Percentiles rank a stretch among this genome's conserved stretches.
Evolutionary conservation across 2,329 filamentous ascomycete species (phyloP).

Genomic region (Nannizziopsis arthrosporioides): DNA sequence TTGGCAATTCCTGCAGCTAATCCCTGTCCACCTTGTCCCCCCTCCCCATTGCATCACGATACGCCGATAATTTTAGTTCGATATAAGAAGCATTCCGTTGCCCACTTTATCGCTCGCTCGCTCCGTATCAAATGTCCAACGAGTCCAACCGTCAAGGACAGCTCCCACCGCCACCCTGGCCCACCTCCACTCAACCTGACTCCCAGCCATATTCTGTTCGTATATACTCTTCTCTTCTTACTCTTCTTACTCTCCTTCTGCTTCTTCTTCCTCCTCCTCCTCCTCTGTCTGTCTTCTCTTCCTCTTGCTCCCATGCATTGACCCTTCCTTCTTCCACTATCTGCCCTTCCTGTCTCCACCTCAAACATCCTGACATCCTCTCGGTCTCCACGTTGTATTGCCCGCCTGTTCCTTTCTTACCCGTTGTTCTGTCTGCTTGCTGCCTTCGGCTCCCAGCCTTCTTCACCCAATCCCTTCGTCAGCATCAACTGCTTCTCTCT

Average conservation of each 20-base stretch:
- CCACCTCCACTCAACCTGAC: slow-evolving; percentile 28
- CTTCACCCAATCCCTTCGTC: slow-evolving; percentile 24
- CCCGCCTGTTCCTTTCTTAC: neutral
- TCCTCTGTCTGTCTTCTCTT: neutral
- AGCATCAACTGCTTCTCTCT: slow-evolving; percentile 7
- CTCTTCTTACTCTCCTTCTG: slow-evolving; percentile 1
- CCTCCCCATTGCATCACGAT: slow-evolving; percentile 8
- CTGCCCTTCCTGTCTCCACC: slow-evolving; percentile 6
- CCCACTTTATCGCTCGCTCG: slow-evolving; percentile 13
- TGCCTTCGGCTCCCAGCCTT: slow-evolving; percentile 9
- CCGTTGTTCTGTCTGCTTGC: neutral
- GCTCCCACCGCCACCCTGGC: slow-evolving; percentile 30
- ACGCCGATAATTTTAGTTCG: slow-evolving; percentile 4
- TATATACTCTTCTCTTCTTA: slow-evolving; percentile 10
- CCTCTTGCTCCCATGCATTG: neutral
- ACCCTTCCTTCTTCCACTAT: slow-evolving; percentile 5
- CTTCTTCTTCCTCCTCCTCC: neutral
- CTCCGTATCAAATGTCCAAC: slow-evolving; percentile 30
- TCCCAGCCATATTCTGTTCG: slow-evolving; percentile 25
- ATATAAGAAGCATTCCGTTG: slow-evolving; percentile 9
- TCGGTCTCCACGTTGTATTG: neutral
- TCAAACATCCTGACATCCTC: slow-evolving; percentile 1
- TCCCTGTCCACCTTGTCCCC: slow-evolving; percentile 2
- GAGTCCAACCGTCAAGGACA: slow-evolving; percentile 37
- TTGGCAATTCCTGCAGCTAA: slow-evolving; percentile 10